phyloP scores from a whole-genome alignment of 257 asterid genomes.

The Penstemon newberryi region DNA sequence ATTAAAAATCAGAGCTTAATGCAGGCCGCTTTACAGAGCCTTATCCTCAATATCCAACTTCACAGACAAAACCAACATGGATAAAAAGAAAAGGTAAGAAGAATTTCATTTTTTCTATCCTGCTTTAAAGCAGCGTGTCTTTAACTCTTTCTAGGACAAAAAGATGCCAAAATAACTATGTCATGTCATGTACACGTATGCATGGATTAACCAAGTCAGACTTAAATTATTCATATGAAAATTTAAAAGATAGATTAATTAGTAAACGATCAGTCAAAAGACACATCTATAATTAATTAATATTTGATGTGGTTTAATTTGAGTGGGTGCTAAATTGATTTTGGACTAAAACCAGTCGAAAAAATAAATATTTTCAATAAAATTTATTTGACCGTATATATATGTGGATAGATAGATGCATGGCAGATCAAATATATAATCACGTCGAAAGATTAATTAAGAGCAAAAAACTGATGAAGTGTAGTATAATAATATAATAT shows the following conservation, averaged over 20 bases:
- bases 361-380: too few relatives aligned
- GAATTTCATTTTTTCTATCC: not conserved
- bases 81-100: not conserved
- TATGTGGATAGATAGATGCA: not conserved
- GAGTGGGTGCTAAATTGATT: too few relatives aligned
- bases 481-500: not conserved
- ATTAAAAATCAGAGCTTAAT: not conserved
- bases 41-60: conserved; percentile 1
- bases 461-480: not conserved
- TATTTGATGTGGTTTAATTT: too few relatives aligned
- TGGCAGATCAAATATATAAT: conserved; percentile 10
- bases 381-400: too few relatives aligned
- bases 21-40: conserved; percentile 35
- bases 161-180: conserved; percentile 11
- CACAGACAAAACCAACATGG: conserved; percentile 15
- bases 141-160: conserved; percentile 32
- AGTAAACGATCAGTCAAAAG: too few relatives aligned
- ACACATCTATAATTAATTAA: too few relatives aligned
- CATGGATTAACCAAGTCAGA: too few relatives aligned
- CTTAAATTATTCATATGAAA: too few relatives aligned
- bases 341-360: too few relatives aligned
- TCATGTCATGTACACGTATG: not conserved
- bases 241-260: too few relatives aligned
- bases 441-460: conserved; percentile 18
- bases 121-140: conserved; percentile 25